Evolutionary conservation across 2,329 filamentous ascomycete genomes (phyloP).

Genomic region (Fusarium pseudoanthophilum): DNA sequence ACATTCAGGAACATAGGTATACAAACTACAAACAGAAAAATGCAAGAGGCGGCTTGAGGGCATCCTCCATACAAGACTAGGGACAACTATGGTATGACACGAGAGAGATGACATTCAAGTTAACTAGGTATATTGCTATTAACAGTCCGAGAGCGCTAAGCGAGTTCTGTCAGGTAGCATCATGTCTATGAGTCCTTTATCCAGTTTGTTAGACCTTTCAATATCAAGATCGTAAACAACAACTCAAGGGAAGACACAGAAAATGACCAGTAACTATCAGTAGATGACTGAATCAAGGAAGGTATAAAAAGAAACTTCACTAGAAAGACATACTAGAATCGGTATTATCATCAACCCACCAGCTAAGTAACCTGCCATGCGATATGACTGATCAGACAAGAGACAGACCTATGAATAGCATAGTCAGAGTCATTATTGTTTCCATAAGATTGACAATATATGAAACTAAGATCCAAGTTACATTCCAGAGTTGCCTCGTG

Average conservation of each 20-base stretch:
- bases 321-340: background rate
- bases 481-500: constrained; percentile 11
- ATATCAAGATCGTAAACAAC: background rate
- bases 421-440: background rate
- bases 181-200: background rate
- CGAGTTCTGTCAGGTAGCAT: no score
- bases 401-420: background rate
- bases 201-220: background rate
- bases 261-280: background rate
- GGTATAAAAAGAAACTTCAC: background rate
- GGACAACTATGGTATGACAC: background rate
- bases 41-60: background rate
- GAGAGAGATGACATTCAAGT: background rate
- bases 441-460: background rate
- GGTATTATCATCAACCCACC: background rate
- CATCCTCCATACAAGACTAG: no score
- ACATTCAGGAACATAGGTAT: background rate
- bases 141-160: background rate
- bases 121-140: background rate
- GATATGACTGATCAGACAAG: background rate
- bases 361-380: background rate
- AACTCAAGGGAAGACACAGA: background rate
- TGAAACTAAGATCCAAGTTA: background rate
- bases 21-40: background rate
- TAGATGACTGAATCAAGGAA: background rate